phyloP scores from a whole-genome alignment of 306 rosid species.

The Mimosa pudica region DNA sequence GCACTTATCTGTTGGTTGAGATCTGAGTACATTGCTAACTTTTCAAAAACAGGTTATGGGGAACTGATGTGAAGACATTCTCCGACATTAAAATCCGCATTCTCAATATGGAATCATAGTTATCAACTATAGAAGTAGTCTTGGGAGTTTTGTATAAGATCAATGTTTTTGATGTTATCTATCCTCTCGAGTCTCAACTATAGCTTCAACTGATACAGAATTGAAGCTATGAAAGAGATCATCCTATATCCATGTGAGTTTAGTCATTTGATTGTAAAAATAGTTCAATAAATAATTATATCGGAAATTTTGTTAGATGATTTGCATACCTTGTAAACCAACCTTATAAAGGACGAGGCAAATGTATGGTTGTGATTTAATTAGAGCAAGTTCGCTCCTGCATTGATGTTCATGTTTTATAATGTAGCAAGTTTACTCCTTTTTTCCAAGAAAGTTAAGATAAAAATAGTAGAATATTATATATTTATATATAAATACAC shows the following conservation, averaged over 20 bases:
- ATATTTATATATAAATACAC: conserved; percentile 13
- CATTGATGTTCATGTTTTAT: not conserved
- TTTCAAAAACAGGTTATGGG: conserved; percentile 69
- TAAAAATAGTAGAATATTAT: not conserved
- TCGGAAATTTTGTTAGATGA: not conserved
- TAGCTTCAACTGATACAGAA: not conserved
- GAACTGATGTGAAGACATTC: conserved; percentile 78
- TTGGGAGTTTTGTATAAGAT: not conserved
- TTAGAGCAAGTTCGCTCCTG: not conserved
- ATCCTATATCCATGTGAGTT: not conserved
- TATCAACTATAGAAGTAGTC: not conserved
- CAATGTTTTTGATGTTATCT: not conserved
- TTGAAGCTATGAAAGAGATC: not conserved
- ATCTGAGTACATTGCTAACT: conserved; percentile 1
- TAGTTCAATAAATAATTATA: not conserved
- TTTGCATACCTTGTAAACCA: not conserved
- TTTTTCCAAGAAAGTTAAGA: not conserved
- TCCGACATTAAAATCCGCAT: conserved; percentile 56
- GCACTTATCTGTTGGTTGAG: not conserved
- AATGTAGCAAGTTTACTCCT: not conserved
- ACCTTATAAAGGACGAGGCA: not conserved
- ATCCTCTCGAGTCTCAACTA: not conserved
- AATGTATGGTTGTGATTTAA: not conserved
- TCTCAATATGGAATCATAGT: conserved; percentile 42
- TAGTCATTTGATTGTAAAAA: not conserved